A percentile compares a stretch with the other conserved stretches of the same genome.
Conservation (phyloP, 2,329 filamentous ascomycete species). For the Botrytis elliptica region DNA sequence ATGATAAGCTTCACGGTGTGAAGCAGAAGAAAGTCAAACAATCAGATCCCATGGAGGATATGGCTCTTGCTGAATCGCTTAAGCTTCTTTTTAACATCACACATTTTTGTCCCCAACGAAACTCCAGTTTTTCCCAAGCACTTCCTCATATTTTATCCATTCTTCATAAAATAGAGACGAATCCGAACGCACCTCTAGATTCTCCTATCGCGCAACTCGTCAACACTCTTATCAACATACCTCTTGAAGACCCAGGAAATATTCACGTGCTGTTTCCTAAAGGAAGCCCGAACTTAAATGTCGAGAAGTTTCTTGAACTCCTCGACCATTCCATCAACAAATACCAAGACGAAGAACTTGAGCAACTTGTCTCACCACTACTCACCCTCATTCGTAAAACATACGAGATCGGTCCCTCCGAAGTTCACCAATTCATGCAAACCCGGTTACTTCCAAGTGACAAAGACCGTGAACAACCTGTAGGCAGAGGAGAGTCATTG, state of each 20-base stretch:
- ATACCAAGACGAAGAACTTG: constrained; percentile 69
- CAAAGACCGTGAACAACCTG: constrained; percentile 70
- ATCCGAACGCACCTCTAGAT: constrained; percentile 66
- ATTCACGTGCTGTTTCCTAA: constrained; percentile 61
- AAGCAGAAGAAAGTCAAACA: constrained; percentile 35
- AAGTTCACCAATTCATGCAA: constrained; percentile 62
- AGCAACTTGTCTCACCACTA: constrained; percentile 68
- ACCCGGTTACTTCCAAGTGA: constrained; percentile 70
- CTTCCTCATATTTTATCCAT: constrained; percentile 70
- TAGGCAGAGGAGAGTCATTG: constrained; percentile 73
- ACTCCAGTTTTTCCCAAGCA: constrained; percentile 61
- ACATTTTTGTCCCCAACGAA: constrained; percentile 65
- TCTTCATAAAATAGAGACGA: constrained; percentile 58
- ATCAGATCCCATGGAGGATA: constrained; percentile 64
- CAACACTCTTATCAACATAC: constrained; percentile 78
- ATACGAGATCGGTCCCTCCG: constrained; percentile 65
- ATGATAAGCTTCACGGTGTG: constrained; percentile 56
- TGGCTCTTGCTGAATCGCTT: constrained; percentile 79
- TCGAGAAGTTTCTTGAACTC: constrained; percentile 66
- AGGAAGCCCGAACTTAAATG: constrained; percentile 56
- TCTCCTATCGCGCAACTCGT: constrained; percentile 69
- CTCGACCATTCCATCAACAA: constrained; percentile 63
- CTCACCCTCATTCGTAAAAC: constrained; percentile 71
- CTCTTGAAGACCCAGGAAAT: constrained; percentile 56
- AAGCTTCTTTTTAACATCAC: constrained; percentile 90